A percentile compares a stretch with the other conserved stretches of the same genome.
phyloP scores from a whole-genome alignment of 2,329 filamentous ascomycete species.

The Colletotrichum graminicola region DNA sequence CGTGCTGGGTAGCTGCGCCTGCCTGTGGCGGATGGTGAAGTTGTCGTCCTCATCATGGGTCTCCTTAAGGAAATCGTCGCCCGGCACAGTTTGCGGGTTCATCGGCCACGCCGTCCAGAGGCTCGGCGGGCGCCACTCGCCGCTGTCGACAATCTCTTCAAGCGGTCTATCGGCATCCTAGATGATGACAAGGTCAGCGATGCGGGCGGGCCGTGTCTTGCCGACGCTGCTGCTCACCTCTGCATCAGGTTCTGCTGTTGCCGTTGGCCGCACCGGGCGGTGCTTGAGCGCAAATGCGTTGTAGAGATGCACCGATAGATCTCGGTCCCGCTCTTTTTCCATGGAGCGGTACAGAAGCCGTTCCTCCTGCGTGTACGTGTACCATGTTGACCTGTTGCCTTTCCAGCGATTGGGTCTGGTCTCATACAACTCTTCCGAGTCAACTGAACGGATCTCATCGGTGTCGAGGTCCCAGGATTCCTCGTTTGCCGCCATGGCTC shows the following conservation, averaged over 20 bases:
- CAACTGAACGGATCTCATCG: constrained; percentile 60
- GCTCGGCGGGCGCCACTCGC: constrained; percentile 65
- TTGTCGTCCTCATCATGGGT: constrained; percentile 61
- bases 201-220: neutral
- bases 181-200: constrained; percentile 1
- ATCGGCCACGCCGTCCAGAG: constrained; percentile 91
- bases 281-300: constrained; percentile 79
- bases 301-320: constrained; percentile 83
- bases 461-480: constrained; percentile 56
- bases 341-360: constrained; percentile 73
- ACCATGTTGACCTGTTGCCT: constrained; percentile 78
- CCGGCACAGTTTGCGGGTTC: constrained; percentile 70
- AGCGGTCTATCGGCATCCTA: constrained; percentile 28
- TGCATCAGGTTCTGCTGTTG: constrained; percentile 2
- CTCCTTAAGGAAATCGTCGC: constrained; percentile 63
- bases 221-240: constrained; percentile 9
- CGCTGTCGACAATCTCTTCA: constrained; percentile 45
- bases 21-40: constrained; percentile 63
- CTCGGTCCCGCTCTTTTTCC: constrained; percentile 70
- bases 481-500: constrained; percentile 42
- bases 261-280: constrained; percentile 45
- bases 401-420: constrained; percentile 78
- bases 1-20: constrained; percentile 64
- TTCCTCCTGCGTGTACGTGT: constrained; percentile 70
- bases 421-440: constrained; percentile 60